These are phyloP conservation scores for Dactylellina sp. DNA, from an alignment of 2,329 filamentous ascomycete species.

Conservation along the genomic window DNA sequence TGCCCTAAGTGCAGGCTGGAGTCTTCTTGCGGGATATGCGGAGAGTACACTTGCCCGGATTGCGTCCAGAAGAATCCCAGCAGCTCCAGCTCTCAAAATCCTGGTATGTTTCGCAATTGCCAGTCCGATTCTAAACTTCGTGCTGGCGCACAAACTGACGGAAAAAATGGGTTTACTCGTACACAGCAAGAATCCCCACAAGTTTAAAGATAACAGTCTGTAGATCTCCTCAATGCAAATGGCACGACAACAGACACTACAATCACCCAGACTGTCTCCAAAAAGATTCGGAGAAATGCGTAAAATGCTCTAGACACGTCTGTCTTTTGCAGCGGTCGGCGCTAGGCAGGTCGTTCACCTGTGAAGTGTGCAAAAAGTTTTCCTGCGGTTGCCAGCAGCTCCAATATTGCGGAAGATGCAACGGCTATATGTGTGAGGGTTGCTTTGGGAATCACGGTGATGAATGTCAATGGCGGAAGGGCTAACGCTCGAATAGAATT, in stretches of 20 bases:
- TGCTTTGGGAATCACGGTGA: slow-evolving; percentile 38
- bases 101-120: background rate
- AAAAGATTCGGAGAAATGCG: slow-evolving; percentile 31
- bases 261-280: slow-evolving; percentile 36
- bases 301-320: slow-evolving; percentile 35
- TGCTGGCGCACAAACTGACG: no score
- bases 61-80: slow-evolving; percentile 12
- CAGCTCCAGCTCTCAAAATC: slow-evolving; percentile 1
- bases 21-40: slow-evolving; percentile 50
- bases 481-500: background rate
- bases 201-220: slow-evolving; percentile 30
- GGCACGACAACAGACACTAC: slow-evolving; percentile 52
- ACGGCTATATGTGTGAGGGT: slow-evolving; percentile 48
- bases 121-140: background rate
- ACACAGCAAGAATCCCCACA: background rate
- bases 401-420: slow-evolving; percentile 33
- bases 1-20: slow-evolving; percentile 50
- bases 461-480: slow-evolving; percentile 50
- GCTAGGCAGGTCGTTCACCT: slow-evolving; percentile 37
- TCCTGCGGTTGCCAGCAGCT: slow-evolving; percentile 43
- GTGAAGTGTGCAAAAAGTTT: slow-evolving; percentile 47
- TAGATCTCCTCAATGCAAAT: slow-evolving; percentile 41
- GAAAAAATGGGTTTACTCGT: background rate
- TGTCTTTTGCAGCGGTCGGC: slow-evolving; percentile 32
- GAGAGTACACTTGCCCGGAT: slow-evolving; percentile 25